These are phyloP conservation scores for Jaapia argillacea DNA, from an alignment of 768 basidiomycete species.

Conservation along the genomic window DNA sequence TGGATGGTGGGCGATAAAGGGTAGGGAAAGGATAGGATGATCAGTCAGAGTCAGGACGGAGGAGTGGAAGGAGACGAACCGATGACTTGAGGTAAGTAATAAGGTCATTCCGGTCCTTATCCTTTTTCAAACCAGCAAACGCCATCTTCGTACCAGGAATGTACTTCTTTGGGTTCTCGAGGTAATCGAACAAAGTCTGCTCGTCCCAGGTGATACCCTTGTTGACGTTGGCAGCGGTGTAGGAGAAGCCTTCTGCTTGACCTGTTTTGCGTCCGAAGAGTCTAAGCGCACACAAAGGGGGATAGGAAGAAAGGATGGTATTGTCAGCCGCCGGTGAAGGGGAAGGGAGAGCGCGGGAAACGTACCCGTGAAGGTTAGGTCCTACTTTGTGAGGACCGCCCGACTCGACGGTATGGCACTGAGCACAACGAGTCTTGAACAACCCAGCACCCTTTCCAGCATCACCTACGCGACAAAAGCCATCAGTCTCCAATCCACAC, in stretches of 20 bases:
- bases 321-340: neutral
- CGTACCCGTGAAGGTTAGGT: conserved; percentile 90
- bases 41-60: neutral
- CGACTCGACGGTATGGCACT: conserved; percentile 83
- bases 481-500: neutral
- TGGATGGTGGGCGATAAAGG: conserved; percentile 16
- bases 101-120: conserved; percentile 93
- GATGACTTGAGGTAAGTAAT: conserved; percentile 73
- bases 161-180: conserved; percentile 98
- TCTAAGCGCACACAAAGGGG: conserved; percentile 30
- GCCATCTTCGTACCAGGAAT: conserved; percentile 99
- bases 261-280: conserved; percentile 84
- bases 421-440: conserved; percentile 94
- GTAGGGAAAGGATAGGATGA: neutral
- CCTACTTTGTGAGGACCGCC: conserved; percentile 85
- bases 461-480: conserved; percentile 47
- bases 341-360: neutral
- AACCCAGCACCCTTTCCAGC: conserved; percentile 82
- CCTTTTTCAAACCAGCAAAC: conserved; percentile 97
- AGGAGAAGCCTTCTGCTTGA: conserved; percentile 76
- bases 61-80: conserved; percentile 30
- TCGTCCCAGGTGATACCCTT: conserved; percentile 87
- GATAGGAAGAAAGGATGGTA: conserved; percentile 3
- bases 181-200: conserved; percentile 88
- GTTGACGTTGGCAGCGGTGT: conserved; percentile 92